Conservation (phyloP, 176 grass and related monocot genomes). For the Zea mays region Zm-B73-REFERENCE-NAM-5.0 NC_050104.1:134768501-134769000, state of each 20-base stretch:
- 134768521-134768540: not conserved
- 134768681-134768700: too few species aligned
- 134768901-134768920: not conserved
- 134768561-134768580: too few species aligned
- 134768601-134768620: too few species aligned
- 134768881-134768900: constrained; percentile 24
- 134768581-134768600: too few species aligned
- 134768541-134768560: not conserved
- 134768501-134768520: not conserved
- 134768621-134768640: too few species aligned
- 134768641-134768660: too few species aligned
- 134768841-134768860: constrained; percentile 11
- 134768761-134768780: not conserved
- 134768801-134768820: constrained; percentile 30
- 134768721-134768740: too few species aligned
- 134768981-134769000: constrained; percentile 74
- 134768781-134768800: constrained; percentile 18
- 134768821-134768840: not conserved
- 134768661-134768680: too few species aligned
- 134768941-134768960: constrained; percentile 14
- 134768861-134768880: not conserved
- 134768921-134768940: not conserved
- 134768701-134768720: too few species aligned
- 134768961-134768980: constrained; percentile 6
- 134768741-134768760: too few species aligned